Base-by-base conservation (phyloP, 495 filamentous ascomycete genomes). In the Elaphomyces granulatus region DNA sequence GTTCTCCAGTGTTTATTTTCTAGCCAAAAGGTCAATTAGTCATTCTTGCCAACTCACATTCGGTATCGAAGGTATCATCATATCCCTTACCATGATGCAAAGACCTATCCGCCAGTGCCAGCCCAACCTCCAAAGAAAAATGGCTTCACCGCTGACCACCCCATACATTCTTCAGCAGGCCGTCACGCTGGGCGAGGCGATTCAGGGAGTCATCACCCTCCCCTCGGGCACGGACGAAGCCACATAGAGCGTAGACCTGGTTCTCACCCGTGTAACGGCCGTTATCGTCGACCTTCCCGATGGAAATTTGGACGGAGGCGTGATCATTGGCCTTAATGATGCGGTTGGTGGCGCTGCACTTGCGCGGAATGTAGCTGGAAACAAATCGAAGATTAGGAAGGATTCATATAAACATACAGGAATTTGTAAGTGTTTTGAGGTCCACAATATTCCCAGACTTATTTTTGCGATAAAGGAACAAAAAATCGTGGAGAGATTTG, bases 321-420 rank as follows among this genome's bases (percentile, higher is more conserved):
- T 92, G 84, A 70, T 92, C 90, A 70, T 95, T 94, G 71, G 90
- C 83, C 74, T 94, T 94, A 78, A 96, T 94, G 77, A 96, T 94
- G 67, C 83, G 78, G 80, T 83, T 83, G 65, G 83, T 88, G 56
- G 83, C 84, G 64, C 75, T 81, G 81, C 84, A 88, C 77, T 88
- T 99, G 75, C 90, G 86, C 65, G 92, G 88, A 73, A 95, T 86
- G 76, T 95, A 96, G 65, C 86, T 94, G 60, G 19, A 44, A 39
- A 37, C 35, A 23, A 35, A 8, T 20, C n/a, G n/a, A n/a, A n/a
- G n/a, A n/a, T n/a, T n/a, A n/a, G n/a, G n/a, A n/a, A n/a, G n/a
- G n/a, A n/a, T n/a, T n/a, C n/a, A n/a, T n/a, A n/a, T n/a, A n/a
- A n/a, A n/a, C n/a, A n/a, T n/a, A n/a, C n/a, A n/a, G n/a, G n/a